Percentiles rank a stretch among this genome's conserved stretches.
Evolutionary conservation across 1,139 yeast species (phyloP).

Genomic region (Geotrichum phurueaensis): DNA sequence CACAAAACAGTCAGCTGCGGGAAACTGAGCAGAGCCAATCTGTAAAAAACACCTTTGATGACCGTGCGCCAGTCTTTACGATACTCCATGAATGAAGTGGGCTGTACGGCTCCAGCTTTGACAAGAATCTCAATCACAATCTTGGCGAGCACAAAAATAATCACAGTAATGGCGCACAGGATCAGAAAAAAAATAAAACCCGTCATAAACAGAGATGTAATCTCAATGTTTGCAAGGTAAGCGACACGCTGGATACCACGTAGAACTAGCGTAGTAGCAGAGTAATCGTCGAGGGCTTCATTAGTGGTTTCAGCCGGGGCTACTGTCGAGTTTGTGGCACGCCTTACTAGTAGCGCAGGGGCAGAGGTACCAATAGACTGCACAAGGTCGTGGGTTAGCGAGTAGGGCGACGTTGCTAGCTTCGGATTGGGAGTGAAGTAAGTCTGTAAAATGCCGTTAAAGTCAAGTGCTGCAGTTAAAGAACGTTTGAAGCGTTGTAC

Average conservation of each 20-base stretch:
- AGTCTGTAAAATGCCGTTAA: slow-evolving; percentile 24
- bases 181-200: slow-evolving; percentile 78
- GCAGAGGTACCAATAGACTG: slow-evolving; percentile 18
- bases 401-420: slow-evolving; percentile 16
- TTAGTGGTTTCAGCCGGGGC: slow-evolving; percentile 57
- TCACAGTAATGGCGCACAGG: slow-evolving; percentile 65
- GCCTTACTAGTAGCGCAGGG: slow-evolving; percentile 3
- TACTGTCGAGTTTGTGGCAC: slow-evolving; percentile 43
- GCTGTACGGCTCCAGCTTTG: slow-evolving; percentile 54
- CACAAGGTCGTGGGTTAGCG: slow-evolving; percentile 20
- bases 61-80: slow-evolving; percentile 75
- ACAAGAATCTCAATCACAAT: slow-evolving; percentile 67
- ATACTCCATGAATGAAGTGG: slow-evolving; percentile 61
- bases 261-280: slow-evolving; percentile 66
- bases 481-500: slow-evolving; percentile 51
- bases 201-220: slow-evolving; percentile 79
- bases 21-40: slow-evolving; percentile 73
- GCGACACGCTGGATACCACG: slow-evolving; percentile 93
- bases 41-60: slow-evolving; percentile 81
- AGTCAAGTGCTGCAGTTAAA: slow-evolving; percentile 1
- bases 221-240: slow-evolving; percentile 74
- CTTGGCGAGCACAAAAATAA: slow-evolving; percentile 62
- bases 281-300: slow-evolving; percentile 52
- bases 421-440: slow-evolving; percentile 20
- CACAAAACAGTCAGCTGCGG: slow-evolving; percentile 81